A percentile compares a stretch with the other conserved stretches of the same genome.
Conservation (phyloP, 2,329 filamentous ascomycete genomes). For the Ceratocystis variospora region DNA sequence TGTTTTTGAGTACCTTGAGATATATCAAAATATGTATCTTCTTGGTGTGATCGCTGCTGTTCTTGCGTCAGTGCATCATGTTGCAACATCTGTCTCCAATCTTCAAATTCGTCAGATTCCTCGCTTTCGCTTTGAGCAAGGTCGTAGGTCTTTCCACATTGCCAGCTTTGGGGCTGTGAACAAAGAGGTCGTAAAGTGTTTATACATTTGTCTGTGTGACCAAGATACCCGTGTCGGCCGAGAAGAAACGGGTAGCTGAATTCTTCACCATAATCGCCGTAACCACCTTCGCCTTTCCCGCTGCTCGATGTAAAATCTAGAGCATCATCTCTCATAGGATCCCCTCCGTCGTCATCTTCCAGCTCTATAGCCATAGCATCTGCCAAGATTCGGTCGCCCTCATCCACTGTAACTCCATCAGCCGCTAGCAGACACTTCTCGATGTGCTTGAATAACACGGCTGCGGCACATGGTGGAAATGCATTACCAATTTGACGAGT, state of each 20-base stretch:
- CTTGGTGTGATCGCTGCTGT: not conserved
- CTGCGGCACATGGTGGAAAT: conserved; percentile 50
- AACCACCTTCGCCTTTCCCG: not conserved
- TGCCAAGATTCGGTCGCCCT: conserved; percentile 10
- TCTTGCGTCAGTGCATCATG: not conserved
- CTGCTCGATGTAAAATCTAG: not conserved
- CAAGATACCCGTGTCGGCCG: not conserved
- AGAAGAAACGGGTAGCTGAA: not conserved
- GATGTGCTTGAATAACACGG: conserved; percentile 36
- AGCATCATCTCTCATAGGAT: not conserved
- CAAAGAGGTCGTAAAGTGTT: not conserved
- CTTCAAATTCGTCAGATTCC: not conserved
- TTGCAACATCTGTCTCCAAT: conserved; percentile 7
- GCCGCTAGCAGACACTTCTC: conserved; percentile 32
- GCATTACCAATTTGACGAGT: conserved; percentile 66
- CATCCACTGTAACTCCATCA: conserved; percentile 26
- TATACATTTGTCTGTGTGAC: not conserved
- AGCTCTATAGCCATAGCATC: conserved; percentile 18
- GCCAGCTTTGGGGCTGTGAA: not conserved
- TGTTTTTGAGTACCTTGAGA: not conserved
- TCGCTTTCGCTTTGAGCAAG: not conserved
- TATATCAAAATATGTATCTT: not conserved
- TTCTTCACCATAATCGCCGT: not conserved
- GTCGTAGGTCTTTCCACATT: not conserved
- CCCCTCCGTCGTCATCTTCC: conserved; percentile 1